A percentile compares a stretch with the other conserved stretches of the same genome.
Conservation (phyloP, 495 filamentous ascomycete species). For the Venustampulla echinocandica region DNA sequence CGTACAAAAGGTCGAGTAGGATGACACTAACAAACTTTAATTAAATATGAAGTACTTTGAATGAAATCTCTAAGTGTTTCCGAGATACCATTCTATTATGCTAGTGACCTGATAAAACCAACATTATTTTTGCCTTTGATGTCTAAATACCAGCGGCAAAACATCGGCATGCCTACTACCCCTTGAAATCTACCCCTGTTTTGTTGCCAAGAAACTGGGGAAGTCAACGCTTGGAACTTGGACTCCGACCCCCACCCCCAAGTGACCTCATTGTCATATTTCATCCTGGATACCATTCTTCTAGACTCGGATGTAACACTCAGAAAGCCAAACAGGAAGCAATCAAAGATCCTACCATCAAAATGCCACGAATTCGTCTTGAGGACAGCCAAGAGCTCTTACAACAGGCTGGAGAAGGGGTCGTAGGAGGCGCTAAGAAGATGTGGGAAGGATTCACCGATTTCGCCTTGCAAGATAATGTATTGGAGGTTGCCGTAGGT, state of each 20-base stretch:
- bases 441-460: constrained; percentile 56
- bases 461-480: constrained; percentile 66
- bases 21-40: too few relatives aligned
- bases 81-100: too few relatives aligned
- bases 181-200: background rate
- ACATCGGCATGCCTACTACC: background rate
- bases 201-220: background rate
- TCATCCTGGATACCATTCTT: background rate
- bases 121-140: too few relatives aligned
- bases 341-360: background rate
- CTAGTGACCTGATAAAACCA: too few relatives aligned
- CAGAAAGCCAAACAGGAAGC: background rate
- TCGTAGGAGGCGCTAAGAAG: constrained; percentile 27
- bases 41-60: too few relatives aligned
- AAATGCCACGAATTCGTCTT: constrained; percentile 11
- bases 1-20: too few relatives aligned
- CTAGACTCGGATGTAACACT: background rate
- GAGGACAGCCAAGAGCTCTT: constrained; percentile 20
- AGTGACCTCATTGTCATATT: background rate
- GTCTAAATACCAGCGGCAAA: background rate
- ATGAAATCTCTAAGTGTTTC: too few relatives aligned
- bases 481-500: constrained; percentile 67
- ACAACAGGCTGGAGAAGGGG: constrained; percentile 13
- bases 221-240: background rate
- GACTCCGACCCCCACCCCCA: background rate